Conservation (phyloP, 805 yeast species). For the Saccharomycodes ludwigii region DNA sequence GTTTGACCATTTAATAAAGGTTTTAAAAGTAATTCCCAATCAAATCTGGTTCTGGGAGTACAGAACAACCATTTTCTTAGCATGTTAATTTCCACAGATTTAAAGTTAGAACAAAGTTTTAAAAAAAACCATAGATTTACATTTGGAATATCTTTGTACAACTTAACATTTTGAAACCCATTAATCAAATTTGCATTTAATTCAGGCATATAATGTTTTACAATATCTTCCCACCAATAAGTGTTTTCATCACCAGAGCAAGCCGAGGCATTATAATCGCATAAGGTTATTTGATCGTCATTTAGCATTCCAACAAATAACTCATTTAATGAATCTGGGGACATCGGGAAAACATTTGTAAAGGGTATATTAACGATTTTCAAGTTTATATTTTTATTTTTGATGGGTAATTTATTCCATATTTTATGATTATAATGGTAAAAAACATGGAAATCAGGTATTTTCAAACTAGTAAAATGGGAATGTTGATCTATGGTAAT, state of each 20-base stretch:
- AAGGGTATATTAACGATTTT: slow-evolving; percentile 23
- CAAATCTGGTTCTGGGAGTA: slow-evolving; percentile 26
- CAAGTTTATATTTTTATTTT: slow-evolving; percentile 16
- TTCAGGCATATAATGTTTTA: slow-evolving; percentile 8
- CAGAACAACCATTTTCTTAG: slow-evolving; percentile 26
- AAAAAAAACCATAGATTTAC: slow-evolving; percentile 25
- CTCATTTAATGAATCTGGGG: slow-evolving; percentile 17
- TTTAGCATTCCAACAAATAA: slow-evolving; percentile 7
- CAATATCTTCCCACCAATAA: slow-evolving; percentile 18
- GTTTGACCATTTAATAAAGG: slow-evolving; percentile 25
- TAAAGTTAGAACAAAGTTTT: slow-evolving; percentile 19
- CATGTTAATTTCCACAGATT: slow-evolving; percentile 26
- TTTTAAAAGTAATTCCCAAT: slow-evolving; percentile 26
- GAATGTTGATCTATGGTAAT: slow-evolving; percentile 16
- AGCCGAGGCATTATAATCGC: slow-evolving; percentile 1
- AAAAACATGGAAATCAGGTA: slow-evolving; percentile 20
- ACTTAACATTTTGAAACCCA: slow-evolving; percentile 15
- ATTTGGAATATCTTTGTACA: slow-evolving; percentile 25
- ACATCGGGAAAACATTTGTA: slow-evolving; percentile 21
- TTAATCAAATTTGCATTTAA: slow-evolving; percentile 13
- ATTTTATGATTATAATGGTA: slow-evolving; percentile 18
- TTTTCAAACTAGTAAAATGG: slow-evolving; percentile 13
- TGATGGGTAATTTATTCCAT: slow-evolving; percentile 23
- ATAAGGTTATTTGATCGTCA: slow-evolving; percentile 19
- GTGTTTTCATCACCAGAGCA: slow-evolving; percentile 1